Conservation (phyloP, 2,329 filamentous ascomycete species). For the Botrytis deweyae region DNA sequence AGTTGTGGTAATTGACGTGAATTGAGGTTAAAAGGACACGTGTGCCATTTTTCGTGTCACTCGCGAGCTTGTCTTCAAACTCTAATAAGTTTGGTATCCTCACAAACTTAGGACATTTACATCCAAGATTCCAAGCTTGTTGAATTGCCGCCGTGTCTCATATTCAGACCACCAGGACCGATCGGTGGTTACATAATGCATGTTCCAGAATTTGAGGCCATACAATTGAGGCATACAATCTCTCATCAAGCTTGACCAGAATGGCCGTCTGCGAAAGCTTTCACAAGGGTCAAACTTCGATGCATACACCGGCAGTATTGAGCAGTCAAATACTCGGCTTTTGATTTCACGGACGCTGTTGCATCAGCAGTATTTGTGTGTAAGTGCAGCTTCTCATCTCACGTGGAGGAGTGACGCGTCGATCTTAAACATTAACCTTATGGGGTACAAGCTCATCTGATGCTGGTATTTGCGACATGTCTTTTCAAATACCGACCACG, state of each 20-base stretch:
- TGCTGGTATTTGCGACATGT: neutral
- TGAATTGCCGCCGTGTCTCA: neutral
- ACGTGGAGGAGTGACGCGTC: neutral
- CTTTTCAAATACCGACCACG: neutral
- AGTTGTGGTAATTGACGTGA: too few species aligned
- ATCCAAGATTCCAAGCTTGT: neutral
- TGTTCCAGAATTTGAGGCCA: neutral
- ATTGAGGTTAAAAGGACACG: too few species aligned
- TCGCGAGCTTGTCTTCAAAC: neutral
- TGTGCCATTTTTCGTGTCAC: too few species aligned
- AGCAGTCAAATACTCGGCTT: neutral
- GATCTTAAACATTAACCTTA: neutral
- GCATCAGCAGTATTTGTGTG: neutral
- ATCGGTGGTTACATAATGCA: neutral
- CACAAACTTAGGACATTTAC: neutral
- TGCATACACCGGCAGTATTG: neutral
- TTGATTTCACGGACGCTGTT: neutral
- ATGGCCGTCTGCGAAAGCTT: neutral
- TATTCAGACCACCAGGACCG: neutral
- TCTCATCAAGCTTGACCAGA: neutral
- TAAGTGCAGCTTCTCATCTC: neutral
- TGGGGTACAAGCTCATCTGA: neutral
- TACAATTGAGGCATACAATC: neutral
- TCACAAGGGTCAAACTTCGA: neutral
- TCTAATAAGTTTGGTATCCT: neutral